Evolutionary conservation across 2,329 filamentous ascomycete species (phyloP), one percentile per base, ranked within the genome.

Genomic region (Sporothrix curviconia): DNA sequence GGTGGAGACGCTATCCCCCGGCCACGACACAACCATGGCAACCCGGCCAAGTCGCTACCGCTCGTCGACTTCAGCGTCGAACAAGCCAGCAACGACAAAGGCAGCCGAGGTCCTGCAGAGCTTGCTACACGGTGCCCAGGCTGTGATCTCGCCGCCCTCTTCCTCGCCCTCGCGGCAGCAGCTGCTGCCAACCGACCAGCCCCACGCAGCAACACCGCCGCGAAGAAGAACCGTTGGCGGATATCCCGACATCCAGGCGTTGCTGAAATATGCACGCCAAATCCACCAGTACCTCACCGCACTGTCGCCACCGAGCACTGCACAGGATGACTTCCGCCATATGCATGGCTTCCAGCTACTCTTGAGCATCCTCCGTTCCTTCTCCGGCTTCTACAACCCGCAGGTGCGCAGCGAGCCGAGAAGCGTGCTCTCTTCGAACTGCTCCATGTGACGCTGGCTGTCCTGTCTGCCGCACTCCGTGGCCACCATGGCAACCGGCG

Each of bases 401-500:
- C 75, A 75, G 57, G 83, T 80, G 67, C 79, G 80, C 66, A 80
- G 73, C 52, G 72, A 82, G 39, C 74, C 46, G 84, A 90, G 60
- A 88, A 85, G 68, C 74, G 77, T 57, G 77, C 78, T 44, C 76
- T 89, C 58, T 88, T 90, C 66, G 79, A 82, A 59, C 75, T 92
- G 17, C 75, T 95, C 17, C 83, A 90, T 66, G 80, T 80, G 8
- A 79, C 87, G n/a, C 75, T 94, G 39, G 83, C 83, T 32, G 82
- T 94, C 14, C 74, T 97, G 28, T 86, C 88, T 1, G 86, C 87
- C 49, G 84, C 85, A 14, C 80, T 99, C 63, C 82, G 84, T 55
- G 84, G 84, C 46, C 91, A 97, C 70, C 79, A 86, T 47, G 92
- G 92, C 19, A 99, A 97, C 72, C 82, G 86, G 66, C 83, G 89